These are phyloP conservation scores for Elaeagnus macrophylla DNA, from an alignment of 306 rosid genomes.

Conservation along the genomic window DNA sequence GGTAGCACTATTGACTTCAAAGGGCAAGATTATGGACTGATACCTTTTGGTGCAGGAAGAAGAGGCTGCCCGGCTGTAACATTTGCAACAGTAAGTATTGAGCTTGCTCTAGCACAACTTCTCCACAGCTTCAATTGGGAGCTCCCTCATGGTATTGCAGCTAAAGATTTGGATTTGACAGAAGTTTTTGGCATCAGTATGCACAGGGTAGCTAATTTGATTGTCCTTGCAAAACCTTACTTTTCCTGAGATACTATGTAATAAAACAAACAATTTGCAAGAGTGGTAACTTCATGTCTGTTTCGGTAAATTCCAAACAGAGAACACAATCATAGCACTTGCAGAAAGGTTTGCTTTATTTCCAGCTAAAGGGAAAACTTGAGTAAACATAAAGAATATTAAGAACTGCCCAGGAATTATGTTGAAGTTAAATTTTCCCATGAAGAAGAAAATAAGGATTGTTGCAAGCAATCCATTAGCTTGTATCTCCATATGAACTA, in stretches of 20 bases:
- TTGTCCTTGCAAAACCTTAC: slow-evolving; percentile 39
- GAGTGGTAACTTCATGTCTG: background rate
- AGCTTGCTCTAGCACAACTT: slow-evolving; percentile 64
- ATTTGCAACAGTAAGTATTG: slow-evolving; percentile 33
- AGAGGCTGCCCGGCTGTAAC: slow-evolving; percentile 49
- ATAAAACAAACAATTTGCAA: background rate
- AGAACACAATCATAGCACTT: background rate
- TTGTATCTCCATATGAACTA: too few relatives aligned
- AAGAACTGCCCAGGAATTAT: too few relatives aligned
- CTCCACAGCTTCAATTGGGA: slow-evolving; percentile 60
- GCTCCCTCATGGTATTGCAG: slow-evolving; percentile 42
- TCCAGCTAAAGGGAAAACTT: too few relatives aligned
- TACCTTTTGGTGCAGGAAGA: slow-evolving; percentile 72
- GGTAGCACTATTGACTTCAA: slow-evolving; percentile 44
- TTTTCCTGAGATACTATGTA: slow-evolving; percentile 10
- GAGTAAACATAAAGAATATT: too few relatives aligned
- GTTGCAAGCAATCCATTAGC: too few relatives aligned
- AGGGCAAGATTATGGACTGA: slow-evolving; percentile 49
- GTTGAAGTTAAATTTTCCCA: too few relatives aligned
- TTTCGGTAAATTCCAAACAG: background rate
- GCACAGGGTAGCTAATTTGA: slow-evolving; percentile 42
- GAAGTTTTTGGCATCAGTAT: slow-evolving; percentile 60
- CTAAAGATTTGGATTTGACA: slow-evolving; percentile 44
- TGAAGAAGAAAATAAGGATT: too few relatives aligned
- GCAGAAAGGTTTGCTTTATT: too few relatives aligned